Conservation (phyloP, 306 rosid species). For the Pueraria montana region DNA sequence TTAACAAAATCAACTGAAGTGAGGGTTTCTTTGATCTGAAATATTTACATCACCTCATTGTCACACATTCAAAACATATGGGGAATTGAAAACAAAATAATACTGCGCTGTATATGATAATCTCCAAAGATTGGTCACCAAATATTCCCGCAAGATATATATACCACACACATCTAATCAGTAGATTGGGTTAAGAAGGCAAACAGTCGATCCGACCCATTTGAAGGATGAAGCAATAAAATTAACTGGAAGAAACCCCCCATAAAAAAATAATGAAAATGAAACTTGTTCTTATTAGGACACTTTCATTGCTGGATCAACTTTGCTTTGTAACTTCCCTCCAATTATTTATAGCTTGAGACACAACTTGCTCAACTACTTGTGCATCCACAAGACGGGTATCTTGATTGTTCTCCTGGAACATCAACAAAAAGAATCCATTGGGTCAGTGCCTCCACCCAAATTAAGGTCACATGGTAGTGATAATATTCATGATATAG, state of each 20-base stretch:
- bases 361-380: constrained; percentile 50
- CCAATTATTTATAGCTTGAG: constrained; percentile 62
- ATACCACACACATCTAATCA: constrained; percentile 9
- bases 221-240: constrained; percentile 10
- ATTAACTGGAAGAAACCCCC: constrained; percentile 4
- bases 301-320: not conserved
- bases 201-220: not conserved
- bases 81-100: not conserved
- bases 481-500: not conserved
- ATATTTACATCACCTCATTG: not conserved
- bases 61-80: not conserved
- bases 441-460: constrained; percentile 19
- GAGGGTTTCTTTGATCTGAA: not conserved
- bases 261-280: not conserved
- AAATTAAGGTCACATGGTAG: not conserved
- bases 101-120: not conserved
- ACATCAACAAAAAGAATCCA: constrained; percentile 21
- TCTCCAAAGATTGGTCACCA: not conserved
- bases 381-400: constrained; percentile 42
- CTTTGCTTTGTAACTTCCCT: constrained; percentile 44
- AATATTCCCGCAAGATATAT: not conserved
- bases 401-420: constrained; percentile 46
- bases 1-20: not conserved
- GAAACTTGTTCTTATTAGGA: constrained; percentile 8
- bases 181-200: not conserved